phyloP scores from a whole-genome alignment of 352 stramenopile species.

The Plasmopara viticola region DNA sequence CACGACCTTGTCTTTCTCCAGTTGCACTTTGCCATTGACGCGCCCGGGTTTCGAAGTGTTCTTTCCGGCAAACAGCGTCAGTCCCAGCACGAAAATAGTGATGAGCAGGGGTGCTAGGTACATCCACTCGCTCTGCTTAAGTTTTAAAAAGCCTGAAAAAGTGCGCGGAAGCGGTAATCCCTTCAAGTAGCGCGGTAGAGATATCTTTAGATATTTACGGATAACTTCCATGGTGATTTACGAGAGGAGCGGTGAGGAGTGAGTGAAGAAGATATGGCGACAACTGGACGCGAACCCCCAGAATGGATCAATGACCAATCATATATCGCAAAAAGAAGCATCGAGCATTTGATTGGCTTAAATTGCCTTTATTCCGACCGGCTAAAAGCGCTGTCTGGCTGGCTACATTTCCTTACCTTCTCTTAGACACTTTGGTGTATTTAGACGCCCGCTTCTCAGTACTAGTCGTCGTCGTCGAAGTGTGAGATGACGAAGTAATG shows the following conservation, averaged over 20 bases:
- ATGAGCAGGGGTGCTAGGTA: constrained; percentile 79
- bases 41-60: constrained; percentile 42
- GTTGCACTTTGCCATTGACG: constrained; percentile 58
- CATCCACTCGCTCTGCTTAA: constrained; percentile 81
- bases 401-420: constrained; percentile 23
- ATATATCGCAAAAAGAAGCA: neutral
- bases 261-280: constrained; percentile 14
- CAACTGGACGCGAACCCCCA: constrained; percentile 3
- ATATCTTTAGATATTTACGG: constrained; percentile 73
- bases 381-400: neutral
- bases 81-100: constrained; percentile 63
- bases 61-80: constrained; percentile 66
- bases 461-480: constrained; percentile 21
- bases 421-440: constrained; percentile 75
- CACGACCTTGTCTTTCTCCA: constrained; percentile 83
- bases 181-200: constrained; percentile 80
- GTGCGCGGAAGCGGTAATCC: constrained; percentile 74
- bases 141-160: constrained; percentile 75
- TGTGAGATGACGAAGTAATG: constrained; percentile 6
- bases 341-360: neutral
- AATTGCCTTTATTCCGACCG: neutral
- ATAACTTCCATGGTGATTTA: constrained; percentile 58
- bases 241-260: neutral
- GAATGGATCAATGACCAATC: constrained; percentile 2
- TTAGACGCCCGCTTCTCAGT: constrained; percentile 55